Evolutionary conservation across 163 green algal species (phyloP).

Genomic region (Chloromonas sp.): DNA sequence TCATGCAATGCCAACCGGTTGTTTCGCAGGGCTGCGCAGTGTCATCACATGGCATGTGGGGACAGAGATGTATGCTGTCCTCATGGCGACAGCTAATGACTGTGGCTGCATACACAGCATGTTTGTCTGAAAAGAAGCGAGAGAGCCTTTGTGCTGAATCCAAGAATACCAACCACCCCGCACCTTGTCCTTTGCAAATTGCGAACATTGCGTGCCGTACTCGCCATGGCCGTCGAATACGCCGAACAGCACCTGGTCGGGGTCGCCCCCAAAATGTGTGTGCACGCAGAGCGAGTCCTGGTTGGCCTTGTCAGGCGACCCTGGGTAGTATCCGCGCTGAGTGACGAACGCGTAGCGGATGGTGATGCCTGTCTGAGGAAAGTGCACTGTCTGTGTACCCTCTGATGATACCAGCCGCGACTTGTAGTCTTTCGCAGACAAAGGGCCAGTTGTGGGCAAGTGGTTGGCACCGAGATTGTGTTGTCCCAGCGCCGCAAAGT

Average conservation of each 20-base stretch:
- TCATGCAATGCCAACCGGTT: too few relatives aligned
- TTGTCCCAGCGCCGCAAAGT: not conserved
- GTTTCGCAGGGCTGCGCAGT: too few relatives aligned
- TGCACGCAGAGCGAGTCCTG: slow-evolving; percentile 78
- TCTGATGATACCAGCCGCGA: slow-evolving; percentile 28
- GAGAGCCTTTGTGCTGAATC: too few relatives aligned
- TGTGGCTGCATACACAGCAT: too few relatives aligned
- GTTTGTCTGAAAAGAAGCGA: too few relatives aligned
- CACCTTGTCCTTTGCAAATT: slow-evolving; percentile 77
- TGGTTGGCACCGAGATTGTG: not conserved
- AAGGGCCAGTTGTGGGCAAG: slow-evolving; percentile 19
- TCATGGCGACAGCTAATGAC: too few relatives aligned
- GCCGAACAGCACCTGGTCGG: slow-evolving; percentile 74
- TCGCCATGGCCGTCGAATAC: slow-evolving; percentile 84
- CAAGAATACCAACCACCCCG: not conserved
- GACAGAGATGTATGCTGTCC: too few relatives aligned
- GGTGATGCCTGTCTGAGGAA: slow-evolving; percentile 40
- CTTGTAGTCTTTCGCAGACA: slow-evolving; percentile 54
- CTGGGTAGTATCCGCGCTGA: slow-evolving; percentile 84
- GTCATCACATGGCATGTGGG: too few relatives aligned
- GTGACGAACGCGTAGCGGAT: slow-evolving; percentile 67
- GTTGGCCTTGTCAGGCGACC: slow-evolving; percentile 78
- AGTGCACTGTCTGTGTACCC: slow-evolving; percentile 33
- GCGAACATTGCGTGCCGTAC: slow-evolving; percentile 62
- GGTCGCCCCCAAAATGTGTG: slow-evolving; percentile 56